Percentiles rank a stretch among this genome's conserved stretches.
These are phyloP conservation scores for Globisporangium spinosum DNA, from an alignment of 352 stramenopile genomes.

Conservation along the genomic window DNA sequence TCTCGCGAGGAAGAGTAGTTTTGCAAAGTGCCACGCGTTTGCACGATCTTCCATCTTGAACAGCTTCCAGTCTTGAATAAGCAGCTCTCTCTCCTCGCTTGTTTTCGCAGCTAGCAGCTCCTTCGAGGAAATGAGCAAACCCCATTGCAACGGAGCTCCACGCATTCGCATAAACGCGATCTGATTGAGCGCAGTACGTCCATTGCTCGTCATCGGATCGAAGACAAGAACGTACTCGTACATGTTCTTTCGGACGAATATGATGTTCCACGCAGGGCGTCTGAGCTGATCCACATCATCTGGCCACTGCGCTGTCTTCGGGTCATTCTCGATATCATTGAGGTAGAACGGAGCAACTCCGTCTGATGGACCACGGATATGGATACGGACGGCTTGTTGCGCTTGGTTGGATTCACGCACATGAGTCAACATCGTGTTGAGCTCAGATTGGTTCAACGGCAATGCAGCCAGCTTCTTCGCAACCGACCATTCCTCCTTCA, in stretches of 20 bases:
- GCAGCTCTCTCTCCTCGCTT: constrained; percentile 26
- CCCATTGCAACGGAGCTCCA: constrained; percentile 72
- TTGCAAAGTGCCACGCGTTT: constrained; percentile 74
- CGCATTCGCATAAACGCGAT: constrained; percentile 70
- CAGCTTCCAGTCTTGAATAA: constrained; percentile 44
- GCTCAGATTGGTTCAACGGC: constrained; percentile 40
- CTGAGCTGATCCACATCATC: constrained; percentile 40
- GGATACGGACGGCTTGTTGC: constrained; percentile 50
- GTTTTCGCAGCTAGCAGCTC: constrained; percentile 58
- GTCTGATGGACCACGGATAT: constrained; percentile 54
- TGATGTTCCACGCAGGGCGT: constrained; percentile 70
- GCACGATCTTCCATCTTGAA: constrained; percentile 39
- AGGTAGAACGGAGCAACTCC: constrained; percentile 69
- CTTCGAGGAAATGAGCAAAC: constrained; percentile 63
- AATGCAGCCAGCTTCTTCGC: constrained; percentile 60
- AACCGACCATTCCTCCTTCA: constrained; percentile 79
- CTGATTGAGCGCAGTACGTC: constrained; percentile 47
- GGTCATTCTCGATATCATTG: constrained; percentile 80
- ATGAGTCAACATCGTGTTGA: constrained; percentile 55
- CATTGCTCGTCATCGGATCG: constrained; percentile 52
- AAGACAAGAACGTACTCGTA: constrained; percentile 80
- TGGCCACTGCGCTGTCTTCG: constrained; percentile 46
- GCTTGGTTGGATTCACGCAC: constrained; percentile 49
- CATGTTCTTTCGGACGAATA: constrained; percentile 86
- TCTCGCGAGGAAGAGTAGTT: constrained; percentile 66